phyloP scores from a whole-genome alignment of 2,329 filamentous ascomycete species.

The Fusarium torulosum region DNA sequence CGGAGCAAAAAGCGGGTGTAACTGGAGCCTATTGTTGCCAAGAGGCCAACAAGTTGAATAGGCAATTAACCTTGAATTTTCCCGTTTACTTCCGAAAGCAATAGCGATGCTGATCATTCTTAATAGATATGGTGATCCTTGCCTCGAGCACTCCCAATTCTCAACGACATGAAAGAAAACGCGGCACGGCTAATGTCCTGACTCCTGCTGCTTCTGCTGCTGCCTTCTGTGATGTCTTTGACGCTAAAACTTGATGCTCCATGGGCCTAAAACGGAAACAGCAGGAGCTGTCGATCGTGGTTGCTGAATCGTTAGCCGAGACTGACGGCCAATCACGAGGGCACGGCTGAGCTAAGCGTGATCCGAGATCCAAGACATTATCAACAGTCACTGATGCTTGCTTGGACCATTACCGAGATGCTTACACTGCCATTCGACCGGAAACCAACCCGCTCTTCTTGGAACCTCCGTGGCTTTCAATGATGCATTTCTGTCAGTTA shows the following conservation, averaged over 20 bases:
- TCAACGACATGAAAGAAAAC: neutral
- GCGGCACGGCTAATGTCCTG: constrained; percentile 12
- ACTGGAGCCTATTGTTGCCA: neutral
- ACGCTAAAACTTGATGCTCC: constrained; percentile 9
- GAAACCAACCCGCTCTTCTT: constrained; percentile 22
- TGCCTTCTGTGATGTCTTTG: constrained; percentile 1
- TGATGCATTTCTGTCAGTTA: constrained; percentile 40
- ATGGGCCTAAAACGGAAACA: constrained; percentile 38
- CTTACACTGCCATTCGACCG: constrained; percentile 29
- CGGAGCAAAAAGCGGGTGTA: neutral
- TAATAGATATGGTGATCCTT: constrained; percentile 9
- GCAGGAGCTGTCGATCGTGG: constrained; percentile 30
- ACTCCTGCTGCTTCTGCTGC: too few relatives aligned
- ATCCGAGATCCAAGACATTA: constrained; percentile 38
- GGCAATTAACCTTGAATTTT: constrained; percentile 3
- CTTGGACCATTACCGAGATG: constrained; percentile 10
- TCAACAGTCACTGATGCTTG: constrained; percentile 3
- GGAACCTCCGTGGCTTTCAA: constrained; percentile 22
- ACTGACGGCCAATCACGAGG: constrained; percentile 35
- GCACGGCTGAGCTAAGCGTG: constrained; percentile 29
- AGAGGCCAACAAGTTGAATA: neutral
- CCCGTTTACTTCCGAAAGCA: constrained; percentile 6
- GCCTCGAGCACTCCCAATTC: constrained; percentile 5
- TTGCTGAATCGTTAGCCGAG: constrained; percentile 1
- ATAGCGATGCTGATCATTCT: constrained; percentile 1